These are phyloP conservation scores for Candida morakotiae DNA, from an alignment of 805 yeast genomes.

Conservation along the genomic window DNA sequence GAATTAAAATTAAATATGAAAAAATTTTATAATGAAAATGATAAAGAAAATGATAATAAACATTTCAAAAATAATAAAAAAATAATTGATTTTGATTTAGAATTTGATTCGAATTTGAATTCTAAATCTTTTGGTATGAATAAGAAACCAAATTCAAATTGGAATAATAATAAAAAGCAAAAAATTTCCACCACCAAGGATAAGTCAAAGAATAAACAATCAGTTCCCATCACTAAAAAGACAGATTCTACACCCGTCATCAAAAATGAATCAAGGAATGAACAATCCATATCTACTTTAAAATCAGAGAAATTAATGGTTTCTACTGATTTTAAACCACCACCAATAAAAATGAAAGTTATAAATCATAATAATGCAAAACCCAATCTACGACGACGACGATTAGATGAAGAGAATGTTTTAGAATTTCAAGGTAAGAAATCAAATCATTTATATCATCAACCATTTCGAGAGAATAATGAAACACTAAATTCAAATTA, in stretches of 20 bases:
- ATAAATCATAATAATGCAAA: background rate
- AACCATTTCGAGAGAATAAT: constrained; percentile 6
- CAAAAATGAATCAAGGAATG: no score
- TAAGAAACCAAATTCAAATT: background rate
- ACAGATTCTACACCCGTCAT: background rate
- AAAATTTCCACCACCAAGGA: no score
- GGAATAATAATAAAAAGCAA: no score
- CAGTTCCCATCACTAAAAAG: background rate
- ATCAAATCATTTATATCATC: background rate
- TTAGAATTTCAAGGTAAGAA: background rate
- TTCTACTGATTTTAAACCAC: background rate
- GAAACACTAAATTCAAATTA: no score
- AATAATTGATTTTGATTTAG: constrained; percentile 2
- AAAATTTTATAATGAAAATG: constrained; percentile 4
- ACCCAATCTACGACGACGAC: constrained; percentile 1
- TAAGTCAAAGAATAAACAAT: background rate
- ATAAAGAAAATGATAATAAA: background rate
- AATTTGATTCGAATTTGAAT: background rate
- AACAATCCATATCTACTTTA: no score
- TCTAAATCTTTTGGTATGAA: background rate
- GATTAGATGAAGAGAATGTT: background rate
- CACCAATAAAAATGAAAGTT: no score
- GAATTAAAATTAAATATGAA: constrained; percentile 21
- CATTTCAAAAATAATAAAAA: background rate
- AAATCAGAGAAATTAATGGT: background rate